phyloP scores from a whole-genome alignment of 352 stramenopile species.

The Peronospora destructor region DNA sequence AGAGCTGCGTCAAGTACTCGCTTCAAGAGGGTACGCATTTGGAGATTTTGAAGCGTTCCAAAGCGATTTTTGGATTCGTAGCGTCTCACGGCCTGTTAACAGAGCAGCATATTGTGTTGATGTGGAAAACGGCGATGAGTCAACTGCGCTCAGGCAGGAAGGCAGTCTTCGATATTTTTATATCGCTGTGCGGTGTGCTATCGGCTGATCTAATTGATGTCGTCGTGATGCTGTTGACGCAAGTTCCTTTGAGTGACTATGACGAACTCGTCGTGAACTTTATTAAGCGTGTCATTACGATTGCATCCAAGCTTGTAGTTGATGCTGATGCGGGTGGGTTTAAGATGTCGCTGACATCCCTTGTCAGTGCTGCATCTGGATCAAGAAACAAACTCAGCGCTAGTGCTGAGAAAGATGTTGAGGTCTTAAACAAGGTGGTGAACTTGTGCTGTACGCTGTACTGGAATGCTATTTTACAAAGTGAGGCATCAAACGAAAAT shows the following conservation, averaged over 20 bases:
- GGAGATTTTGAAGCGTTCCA: slow-evolving; percentile 75
- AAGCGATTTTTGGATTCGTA: slow-evolving; percentile 63
- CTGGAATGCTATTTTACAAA: slow-evolving; percentile 63
- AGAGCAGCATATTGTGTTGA: slow-evolving; percentile 57
- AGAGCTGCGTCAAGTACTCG: slow-evolving; percentile 56
- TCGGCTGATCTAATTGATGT: slow-evolving; percentile 71
- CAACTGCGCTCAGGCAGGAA: slow-evolving; percentile 67
- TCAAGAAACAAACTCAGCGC: slow-evolving; percentile 39
- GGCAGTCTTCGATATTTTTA: slow-evolving; percentile 65
- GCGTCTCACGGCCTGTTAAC: slow-evolving; percentile 47
- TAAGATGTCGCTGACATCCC: slow-evolving; percentile 66
- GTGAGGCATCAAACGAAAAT: slow-evolving; percentile 15
- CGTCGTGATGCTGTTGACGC: slow-evolving; percentile 61
- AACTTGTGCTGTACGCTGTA: slow-evolving; percentile 65
- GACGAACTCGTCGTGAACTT: slow-evolving; percentile 75
- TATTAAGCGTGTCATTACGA: slow-evolving; percentile 67
- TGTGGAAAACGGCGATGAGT: slow-evolving; percentile 69
- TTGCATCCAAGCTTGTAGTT: slow-evolving; percentile 62
- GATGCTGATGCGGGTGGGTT: slow-evolving; percentile 56
- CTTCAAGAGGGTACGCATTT: slow-evolving; percentile 74
- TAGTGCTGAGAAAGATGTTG: slow-evolving; percentile 57
- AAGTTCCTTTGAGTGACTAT: slow-evolving; percentile 65
- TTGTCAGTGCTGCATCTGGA: slow-evolving; percentile 51
- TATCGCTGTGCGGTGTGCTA: slow-evolving; percentile 56
- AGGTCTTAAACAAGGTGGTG: slow-evolving; percentile 71